phyloP scores from a whole-genome alignment of 768 basidiomycete genomes.

The Kwoniella europaea region DNA sequence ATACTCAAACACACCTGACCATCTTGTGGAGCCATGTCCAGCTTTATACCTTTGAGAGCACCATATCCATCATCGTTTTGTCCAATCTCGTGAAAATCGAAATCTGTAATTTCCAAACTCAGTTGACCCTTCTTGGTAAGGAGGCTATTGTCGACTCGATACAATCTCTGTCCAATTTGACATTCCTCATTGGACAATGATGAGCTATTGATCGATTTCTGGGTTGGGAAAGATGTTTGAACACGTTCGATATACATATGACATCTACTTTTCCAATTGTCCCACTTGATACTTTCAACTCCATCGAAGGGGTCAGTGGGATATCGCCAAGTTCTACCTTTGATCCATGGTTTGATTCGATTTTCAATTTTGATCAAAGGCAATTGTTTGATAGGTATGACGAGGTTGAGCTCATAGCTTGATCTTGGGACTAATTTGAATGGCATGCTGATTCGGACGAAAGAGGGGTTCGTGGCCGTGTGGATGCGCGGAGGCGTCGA shows the following conservation, averaged over 20 bases:
- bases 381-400: slow-evolving; percentile 1
- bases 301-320: background rate
- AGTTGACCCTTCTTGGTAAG: background rate
- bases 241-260: background rate
- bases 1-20: background rate
- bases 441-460: background rate
- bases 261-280: background rate
- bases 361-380: background rate
- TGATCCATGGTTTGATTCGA: background rate
- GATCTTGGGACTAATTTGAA: background rate
- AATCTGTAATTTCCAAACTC: background rate
- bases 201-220: too few relatives aligned
- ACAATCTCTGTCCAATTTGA: background rate
- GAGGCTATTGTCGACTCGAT: background rate
- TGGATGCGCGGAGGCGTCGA: background rate
- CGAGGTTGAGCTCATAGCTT: background rate
- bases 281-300: background rate
- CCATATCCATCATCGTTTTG: background rate
- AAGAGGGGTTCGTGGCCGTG: background rate
- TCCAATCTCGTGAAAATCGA: background rate
- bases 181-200: background rate
- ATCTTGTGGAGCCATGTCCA: background rate
- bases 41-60: background rate
- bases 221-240: too few relatives aligned
- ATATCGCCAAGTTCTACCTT: slow-evolving; percentile 5